Percentiles rank a stretch among this genome's conserved stretches.
These are phyloP conservation scores for Sporisorium scitamineum DNA, from an alignment of 1,284 basidiomycete genomes.

Conservation along the genomic window DNA sequence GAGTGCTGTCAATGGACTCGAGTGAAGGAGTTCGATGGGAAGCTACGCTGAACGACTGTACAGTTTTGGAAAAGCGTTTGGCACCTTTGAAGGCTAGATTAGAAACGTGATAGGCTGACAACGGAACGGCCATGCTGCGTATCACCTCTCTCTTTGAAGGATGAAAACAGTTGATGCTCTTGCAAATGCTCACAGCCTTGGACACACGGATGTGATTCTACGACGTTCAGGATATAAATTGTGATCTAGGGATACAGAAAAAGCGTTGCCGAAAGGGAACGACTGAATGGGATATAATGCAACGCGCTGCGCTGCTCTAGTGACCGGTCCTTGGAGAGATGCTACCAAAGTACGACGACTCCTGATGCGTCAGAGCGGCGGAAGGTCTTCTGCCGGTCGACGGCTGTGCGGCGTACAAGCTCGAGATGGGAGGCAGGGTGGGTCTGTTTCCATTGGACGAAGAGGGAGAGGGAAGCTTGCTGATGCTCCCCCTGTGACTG, in stretches of 20 bases:
- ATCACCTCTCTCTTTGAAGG: background rate
- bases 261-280: background rate
- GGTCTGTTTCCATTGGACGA: constrained; percentile 9
- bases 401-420: constrained; percentile 10
- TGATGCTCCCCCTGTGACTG: constrained; percentile 10
- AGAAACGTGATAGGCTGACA: no score
- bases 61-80: no score
- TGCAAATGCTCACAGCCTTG: background rate
- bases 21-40: no score
- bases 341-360: background rate
- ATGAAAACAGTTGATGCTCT: background rate
- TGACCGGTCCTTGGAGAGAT: constrained; percentile 1
- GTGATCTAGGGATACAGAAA: constrained; percentile 1
- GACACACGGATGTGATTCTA: background rate
- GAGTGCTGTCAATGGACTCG: no score
- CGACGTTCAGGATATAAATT: constrained; percentile 5
- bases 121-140: no score
- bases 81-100: no score
- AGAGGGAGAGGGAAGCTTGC: background rate
- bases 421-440: constrained; percentile 21
- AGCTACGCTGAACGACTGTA: no score
- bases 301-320: background rate
- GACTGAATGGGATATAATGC: background rate
- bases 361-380: background rate
- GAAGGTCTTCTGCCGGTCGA: background rate